A percentile compares a stretch with the other conserved stretches of the same genome.
These are phyloP conservation scores for Russula brevipes DNA, from an alignment of 768 basidiomycete species.

Conservation along the genomic window DNA sequence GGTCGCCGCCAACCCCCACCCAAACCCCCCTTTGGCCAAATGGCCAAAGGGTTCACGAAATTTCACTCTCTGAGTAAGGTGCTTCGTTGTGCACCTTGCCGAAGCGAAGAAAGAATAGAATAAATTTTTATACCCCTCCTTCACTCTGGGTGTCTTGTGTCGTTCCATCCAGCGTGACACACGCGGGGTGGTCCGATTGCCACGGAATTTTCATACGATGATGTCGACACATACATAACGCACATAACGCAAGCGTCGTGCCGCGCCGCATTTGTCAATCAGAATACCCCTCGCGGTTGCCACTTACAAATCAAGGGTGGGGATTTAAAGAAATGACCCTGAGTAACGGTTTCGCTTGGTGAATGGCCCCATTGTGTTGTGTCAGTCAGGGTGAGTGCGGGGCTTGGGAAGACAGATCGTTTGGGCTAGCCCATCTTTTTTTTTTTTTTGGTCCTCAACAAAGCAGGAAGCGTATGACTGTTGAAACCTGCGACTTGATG, in stretches of 20 bases:
- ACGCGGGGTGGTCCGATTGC: not conserved
- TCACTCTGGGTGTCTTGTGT: not conserved
- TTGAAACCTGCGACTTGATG: not conserved
- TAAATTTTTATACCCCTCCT: not conserved
- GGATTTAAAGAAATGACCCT: not conserved
- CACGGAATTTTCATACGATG: constrained; percentile 2
- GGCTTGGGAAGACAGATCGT: not conserved
- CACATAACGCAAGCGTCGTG: constrained; percentile 1
- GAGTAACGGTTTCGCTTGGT: too few species aligned
- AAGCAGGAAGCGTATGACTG: not conserved
- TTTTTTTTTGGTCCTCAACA: not conserved
- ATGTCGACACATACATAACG: not conserved
- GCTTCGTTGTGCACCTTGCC: not conserved
- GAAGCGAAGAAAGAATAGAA: not conserved
- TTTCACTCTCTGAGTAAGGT: not conserved
- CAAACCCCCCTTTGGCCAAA: not conserved
- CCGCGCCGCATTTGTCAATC: constrained; percentile 4
- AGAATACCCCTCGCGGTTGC: not conserved
- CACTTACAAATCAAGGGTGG: constrained; percentile 8
- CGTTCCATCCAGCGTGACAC: not conserved
- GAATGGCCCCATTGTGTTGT: too few species aligned
- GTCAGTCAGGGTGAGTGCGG: too few species aligned
- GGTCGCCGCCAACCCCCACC: not conserved
- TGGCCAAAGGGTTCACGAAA: not conserved
- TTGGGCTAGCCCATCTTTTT: not conserved